phyloP scores from a whole-genome alignment of 2,329 filamentous ascomycete genomes.

The Fusarium sp. region DNA sequence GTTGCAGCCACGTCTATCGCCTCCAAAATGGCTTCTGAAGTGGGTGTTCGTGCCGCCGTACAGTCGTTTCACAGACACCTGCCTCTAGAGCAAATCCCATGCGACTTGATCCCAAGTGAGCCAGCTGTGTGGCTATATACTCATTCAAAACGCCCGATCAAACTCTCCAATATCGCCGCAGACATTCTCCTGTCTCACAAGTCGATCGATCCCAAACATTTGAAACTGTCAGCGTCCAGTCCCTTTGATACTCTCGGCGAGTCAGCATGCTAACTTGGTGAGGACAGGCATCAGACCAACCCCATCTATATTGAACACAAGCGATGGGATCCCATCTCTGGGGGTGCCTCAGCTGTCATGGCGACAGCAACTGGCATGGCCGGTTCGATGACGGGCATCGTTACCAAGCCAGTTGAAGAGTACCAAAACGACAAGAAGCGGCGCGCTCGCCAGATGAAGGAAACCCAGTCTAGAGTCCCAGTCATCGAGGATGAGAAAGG shows the following conservation, averaged over 20 bases:
- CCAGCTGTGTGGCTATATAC: constrained; percentile 16
- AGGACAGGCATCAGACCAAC: constrained; percentile 13
- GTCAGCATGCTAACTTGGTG: not conserved
- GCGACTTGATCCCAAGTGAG: constrained; percentile 10
- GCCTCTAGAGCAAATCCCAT: constrained; percentile 25
- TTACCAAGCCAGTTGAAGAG: constrained; percentile 25
- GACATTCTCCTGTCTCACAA: constrained; percentile 10
- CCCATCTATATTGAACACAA: constrained; percentile 14
- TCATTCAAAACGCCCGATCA: not conserved
- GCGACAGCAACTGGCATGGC: constrained; percentile 15
- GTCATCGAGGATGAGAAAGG: not conserved
- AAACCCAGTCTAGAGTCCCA: not conserved
- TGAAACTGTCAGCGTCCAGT: not conserved
- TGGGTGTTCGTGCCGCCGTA: constrained; percentile 24
- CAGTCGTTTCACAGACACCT: constrained; percentile 35
- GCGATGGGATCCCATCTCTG: constrained; percentile 35
- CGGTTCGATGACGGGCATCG: constrained; percentile 9
- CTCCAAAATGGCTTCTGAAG: constrained; percentile 8
- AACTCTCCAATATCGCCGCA: constrained; percentile 22
- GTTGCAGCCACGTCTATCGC: not conserved
- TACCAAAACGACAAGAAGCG: constrained; percentile 12
- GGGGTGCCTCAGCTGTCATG: constrained; percentile 1
- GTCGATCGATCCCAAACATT: constrained; percentile 15
- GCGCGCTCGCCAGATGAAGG: not conserved
- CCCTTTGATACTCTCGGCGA: fast-evolving